These are phyloP conservation scores for Albatrellus ellisii DNA, from an alignment of 768 basidiomycete genomes.

Conservation along the genomic window DNA sequence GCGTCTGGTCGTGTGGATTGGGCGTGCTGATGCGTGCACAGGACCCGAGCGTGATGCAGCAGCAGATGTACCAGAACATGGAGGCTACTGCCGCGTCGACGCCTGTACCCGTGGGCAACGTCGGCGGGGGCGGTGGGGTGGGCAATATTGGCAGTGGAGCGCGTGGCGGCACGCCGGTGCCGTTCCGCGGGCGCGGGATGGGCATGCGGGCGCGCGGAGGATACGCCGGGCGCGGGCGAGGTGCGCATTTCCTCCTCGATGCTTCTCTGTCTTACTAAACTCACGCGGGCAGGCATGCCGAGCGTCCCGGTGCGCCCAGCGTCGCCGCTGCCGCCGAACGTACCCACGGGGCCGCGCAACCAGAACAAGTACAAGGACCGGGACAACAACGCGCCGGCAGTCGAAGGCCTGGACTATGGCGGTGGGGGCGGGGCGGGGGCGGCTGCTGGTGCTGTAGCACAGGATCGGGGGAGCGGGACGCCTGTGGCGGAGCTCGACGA, in stretches of 20 bases:
- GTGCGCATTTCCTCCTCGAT: conserved; percentile 13
- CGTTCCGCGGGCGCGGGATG: conserved; percentile 30
- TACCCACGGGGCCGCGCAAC: conserved; percentile 80
- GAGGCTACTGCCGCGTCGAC: conserved; percentile 38
- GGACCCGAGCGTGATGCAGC: conserved; percentile 32
- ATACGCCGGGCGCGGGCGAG: conserved; percentile 27
- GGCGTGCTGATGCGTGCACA: not conserved
- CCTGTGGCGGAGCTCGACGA: conserved; percentile 8
- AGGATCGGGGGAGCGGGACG: conserved; percentile 15
- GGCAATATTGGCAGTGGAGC: too few species aligned
- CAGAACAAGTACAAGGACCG: conserved; percentile 87
- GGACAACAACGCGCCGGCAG: conserved; percentile 73
- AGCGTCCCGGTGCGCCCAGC: conserved; percentile 58
- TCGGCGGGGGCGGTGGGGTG: conserved; percentile 8
- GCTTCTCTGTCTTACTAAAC: not conserved
- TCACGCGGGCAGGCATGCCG: conserved; percentile 17
- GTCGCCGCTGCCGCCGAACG: conserved; percentile 75
- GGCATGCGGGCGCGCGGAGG: conserved; percentile 29
- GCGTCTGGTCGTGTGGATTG: not conserved
- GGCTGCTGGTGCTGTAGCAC: conserved; percentile 14
- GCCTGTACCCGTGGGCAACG: conserved; percentile 22
- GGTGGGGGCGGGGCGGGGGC: conserved; percentile 31
- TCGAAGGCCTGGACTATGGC: conserved; percentile 83
- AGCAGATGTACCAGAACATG: conserved; percentile 58
- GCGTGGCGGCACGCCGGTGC: conserved; percentile 29